These are phyloP conservation scores for Rostrohypoxylon terebratum DNA, from an alignment of 495 filamentous ascomycete genomes.

Conservation along the genomic window DNA sequence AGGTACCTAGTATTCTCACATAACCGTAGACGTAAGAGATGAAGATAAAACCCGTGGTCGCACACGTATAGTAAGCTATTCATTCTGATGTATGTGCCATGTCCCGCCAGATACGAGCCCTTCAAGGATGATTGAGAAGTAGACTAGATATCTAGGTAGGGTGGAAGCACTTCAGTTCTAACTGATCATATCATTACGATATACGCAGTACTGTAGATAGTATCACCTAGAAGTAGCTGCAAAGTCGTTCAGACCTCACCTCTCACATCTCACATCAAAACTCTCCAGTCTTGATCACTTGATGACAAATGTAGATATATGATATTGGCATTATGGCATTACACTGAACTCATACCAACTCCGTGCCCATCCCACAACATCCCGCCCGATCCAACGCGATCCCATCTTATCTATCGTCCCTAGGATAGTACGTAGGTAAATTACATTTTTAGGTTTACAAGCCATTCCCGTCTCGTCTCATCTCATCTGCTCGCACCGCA, in stretches of 20 bases:
- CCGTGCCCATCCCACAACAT: not conserved
- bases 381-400: conserved; percentile 7
- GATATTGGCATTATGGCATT: conserved; percentile 8
- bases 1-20: not conserved
- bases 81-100: not conserved
- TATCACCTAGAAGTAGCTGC: not conserved
- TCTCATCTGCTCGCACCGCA: not conserved
- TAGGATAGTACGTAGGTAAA: not conserved
- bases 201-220: not conserved
- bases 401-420: conserved; percentile 6
- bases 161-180: too few relatives aligned
- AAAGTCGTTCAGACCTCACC: not conserved
- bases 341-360: conserved; percentile 10
- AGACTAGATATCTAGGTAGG: not conserved
- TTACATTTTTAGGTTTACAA: not conserved
- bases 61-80: not conserved
- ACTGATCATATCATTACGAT: not conserved
- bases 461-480: not conserved
- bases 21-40: not conserved
- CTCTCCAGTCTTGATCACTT: not conserved
- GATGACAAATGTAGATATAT: not conserved
- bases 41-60: not conserved
- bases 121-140: not conserved
- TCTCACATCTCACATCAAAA: not conserved
- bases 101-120: not conserved